Percentiles rank a stretch among this genome's conserved stretches.
Evolutionary conservation across 2,329 filamentous ascomycete species (phyloP).

Genomic region (Sporothrix curviconia): DNA sequence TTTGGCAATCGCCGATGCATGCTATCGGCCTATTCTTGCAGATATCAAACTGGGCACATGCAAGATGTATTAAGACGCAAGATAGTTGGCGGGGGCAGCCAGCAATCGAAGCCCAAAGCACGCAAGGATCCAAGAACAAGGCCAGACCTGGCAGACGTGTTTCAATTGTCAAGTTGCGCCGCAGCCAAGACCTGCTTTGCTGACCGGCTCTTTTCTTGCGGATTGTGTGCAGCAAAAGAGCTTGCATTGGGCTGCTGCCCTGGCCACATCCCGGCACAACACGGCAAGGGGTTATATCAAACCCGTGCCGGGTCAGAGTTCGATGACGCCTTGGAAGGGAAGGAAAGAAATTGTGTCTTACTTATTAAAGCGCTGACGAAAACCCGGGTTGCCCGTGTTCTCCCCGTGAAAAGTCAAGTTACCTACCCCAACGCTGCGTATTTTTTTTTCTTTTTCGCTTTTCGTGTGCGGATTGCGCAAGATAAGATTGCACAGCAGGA

Average conservation of each 20-base stretch:
- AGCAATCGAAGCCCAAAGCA: not conserved
- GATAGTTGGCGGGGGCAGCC: not conserved
- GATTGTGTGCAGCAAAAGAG: not conserved
- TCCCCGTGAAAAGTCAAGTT: too few relatives aligned
- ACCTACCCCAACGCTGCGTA: too few relatives aligned
- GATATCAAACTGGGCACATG: not conserved
- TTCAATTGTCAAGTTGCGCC: not conserved
- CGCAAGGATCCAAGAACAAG: not conserved
- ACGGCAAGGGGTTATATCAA: not conserved
- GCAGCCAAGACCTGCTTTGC: not conserved
- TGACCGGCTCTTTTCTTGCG: not conserved
- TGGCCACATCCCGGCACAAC: not conserved
- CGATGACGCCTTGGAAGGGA: not conserved
- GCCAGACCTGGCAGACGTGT: not conserved
- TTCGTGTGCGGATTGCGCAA: not conserved
- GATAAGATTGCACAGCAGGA: slow-evolving; percentile 4
- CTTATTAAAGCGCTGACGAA: not conserved
- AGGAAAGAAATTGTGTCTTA: not conserved
- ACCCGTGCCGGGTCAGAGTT: not conserved
- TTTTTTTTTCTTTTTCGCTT: not conserved
- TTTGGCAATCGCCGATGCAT: not conserved
- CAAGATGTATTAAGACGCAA: slow-evolving; percentile 1
- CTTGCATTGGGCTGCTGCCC: not conserved
- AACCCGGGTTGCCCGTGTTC: too few relatives aligned
- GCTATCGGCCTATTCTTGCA: not conserved